Percentiles rank a stretch among this genome's conserved stretches.
Evolutionary conservation across 2,329 filamentous ascomycete genomes (phyloP).

Genomic region (Zopfia rhizophila): DNA sequence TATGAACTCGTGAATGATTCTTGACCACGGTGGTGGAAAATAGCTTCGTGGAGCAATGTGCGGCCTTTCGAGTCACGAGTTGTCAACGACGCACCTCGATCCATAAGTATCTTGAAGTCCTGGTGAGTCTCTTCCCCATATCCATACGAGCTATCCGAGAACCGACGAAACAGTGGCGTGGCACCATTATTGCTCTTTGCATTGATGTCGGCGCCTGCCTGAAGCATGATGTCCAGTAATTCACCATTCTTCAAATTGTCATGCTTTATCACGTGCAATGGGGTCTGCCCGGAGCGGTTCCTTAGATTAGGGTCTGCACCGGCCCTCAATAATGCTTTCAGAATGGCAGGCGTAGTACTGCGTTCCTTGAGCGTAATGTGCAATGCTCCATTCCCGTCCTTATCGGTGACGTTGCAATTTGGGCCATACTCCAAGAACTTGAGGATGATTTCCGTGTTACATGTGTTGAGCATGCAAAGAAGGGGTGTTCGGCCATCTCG

Average conservation of each 20-base stretch:
- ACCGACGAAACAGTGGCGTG: background rate
- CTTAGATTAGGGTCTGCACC: slow-evolving; percentile 17
- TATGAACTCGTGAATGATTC: background rate
- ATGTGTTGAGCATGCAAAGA: background rate
- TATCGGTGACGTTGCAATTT: slow-evolving; percentile 10
- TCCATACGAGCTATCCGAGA: background rate
- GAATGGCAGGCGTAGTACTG: background rate
- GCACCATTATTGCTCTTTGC: background rate
- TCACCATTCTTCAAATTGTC: slow-evolving; percentile 5
- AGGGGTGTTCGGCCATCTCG: slow-evolving; percentile 9
- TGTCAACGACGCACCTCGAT: slow-evolving; percentile 10
- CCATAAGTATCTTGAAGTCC: slow-evolving; percentile 1
- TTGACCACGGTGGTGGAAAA: background rate
- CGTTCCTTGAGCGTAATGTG: slow-evolving; percentile 5
- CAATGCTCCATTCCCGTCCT: slow-evolving; percentile 12
- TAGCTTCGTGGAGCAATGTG: slow-evolving; percentile 14
- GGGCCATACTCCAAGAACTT: slow-evolving; percentile 17
- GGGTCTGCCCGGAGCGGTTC: slow-evolving; percentile 3
- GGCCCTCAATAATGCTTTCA: slow-evolving; percentile 9
- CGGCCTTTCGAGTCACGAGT: slow-evolving; percentile 14
- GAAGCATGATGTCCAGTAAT: slow-evolving; percentile 30
- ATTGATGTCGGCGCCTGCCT: slow-evolving; percentile 36
- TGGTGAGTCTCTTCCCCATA: background rate
- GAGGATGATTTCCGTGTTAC: background rate
- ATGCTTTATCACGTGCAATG: slow-evolving; percentile 8